phyloP scores from a whole-genome alignment of 2,329 filamentous ascomycete genomes.

The Dactylellina parvicollis region DNA sequence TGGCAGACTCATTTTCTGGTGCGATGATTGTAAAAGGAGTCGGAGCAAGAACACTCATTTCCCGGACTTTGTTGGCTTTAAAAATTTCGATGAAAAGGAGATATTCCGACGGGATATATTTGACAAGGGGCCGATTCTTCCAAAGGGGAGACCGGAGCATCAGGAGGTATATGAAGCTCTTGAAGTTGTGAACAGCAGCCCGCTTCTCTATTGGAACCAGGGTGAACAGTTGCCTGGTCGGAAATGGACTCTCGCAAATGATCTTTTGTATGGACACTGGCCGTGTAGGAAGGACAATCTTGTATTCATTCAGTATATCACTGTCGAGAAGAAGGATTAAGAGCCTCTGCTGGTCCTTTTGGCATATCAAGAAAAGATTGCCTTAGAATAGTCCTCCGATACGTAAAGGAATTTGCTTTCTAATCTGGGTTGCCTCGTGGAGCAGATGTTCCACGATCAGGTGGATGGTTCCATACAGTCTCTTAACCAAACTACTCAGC shows the following conservation, averaged over 20 bases:
- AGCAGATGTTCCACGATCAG: too few species aligned
- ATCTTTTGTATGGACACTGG: background rate
- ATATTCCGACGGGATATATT: background rate
- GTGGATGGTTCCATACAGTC: too few species aligned
- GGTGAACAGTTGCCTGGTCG: background rate
- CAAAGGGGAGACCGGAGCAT: background rate
- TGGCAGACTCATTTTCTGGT: background rate
- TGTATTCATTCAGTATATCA: background rate
- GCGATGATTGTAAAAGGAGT: background rate
- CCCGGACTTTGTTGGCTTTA: background rate
- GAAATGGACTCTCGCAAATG: background rate
- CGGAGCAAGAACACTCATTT: background rate
- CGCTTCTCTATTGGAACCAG: background rate
- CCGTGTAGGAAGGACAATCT: background rate
- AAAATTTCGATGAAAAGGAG: constrained; percentile 2
- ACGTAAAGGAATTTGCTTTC: too few species aligned
- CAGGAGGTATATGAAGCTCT: background rate
- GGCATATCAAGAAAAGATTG: too few species aligned
- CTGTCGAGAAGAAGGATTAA: background rate
- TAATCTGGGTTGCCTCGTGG: too few species aligned
- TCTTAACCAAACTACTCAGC: too few species aligned
- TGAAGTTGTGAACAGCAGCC: background rate
- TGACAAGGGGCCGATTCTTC: background rate
- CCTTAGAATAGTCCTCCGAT: too few species aligned
- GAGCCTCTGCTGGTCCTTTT: too few species aligned